phyloP scores from a whole-genome alignment of 306 rosid genomes.

The Fragaria iinumae region DNA sequence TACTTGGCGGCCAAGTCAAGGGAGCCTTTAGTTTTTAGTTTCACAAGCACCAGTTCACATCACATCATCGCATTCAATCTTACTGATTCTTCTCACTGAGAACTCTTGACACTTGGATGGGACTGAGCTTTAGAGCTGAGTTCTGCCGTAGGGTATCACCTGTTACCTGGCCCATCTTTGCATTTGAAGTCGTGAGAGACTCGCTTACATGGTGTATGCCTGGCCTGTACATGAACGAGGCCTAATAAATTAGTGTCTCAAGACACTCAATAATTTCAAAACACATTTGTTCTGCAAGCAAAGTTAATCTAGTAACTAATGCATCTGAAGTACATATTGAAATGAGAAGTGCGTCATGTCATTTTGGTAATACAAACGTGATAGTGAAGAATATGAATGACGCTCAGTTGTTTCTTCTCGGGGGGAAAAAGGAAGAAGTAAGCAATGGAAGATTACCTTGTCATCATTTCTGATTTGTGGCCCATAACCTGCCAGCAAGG shows the following conservation, averaged over 20 bases:
- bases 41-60: not conserved
- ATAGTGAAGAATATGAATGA: not conserved
- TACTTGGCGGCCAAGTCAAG: not conserved
- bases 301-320: not conserved
- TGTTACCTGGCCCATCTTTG: not conserved
- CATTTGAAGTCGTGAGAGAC: not conserved
- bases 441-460: slow-evolving; percentile 36
- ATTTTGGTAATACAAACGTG: not conserved
- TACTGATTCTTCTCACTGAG: not conserved
- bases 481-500: slow-evolving; percentile 30
- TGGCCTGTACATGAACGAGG: not conserved
- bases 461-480: slow-evolving; percentile 18
- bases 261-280: not conserved
- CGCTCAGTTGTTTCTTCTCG: no score
- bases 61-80: not conserved
- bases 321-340: not conserved
- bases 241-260: not conserved
- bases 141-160: not conserved
- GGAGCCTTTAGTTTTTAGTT: slow-evolving; percentile 5
- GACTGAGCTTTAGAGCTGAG: slow-evolving; percentile 1
- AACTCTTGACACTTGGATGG: not conserved
- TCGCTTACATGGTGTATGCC: not conserved
- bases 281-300: not conserved
- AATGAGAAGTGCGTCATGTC: not conserved
- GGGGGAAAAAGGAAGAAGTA: no score